A percentile compares a stretch with the other conserved stretches of the same genome.
phyloP scores from a whole-genome alignment of 2,329 filamentous ascomycete species.

The Alternaria dauci region DNA sequence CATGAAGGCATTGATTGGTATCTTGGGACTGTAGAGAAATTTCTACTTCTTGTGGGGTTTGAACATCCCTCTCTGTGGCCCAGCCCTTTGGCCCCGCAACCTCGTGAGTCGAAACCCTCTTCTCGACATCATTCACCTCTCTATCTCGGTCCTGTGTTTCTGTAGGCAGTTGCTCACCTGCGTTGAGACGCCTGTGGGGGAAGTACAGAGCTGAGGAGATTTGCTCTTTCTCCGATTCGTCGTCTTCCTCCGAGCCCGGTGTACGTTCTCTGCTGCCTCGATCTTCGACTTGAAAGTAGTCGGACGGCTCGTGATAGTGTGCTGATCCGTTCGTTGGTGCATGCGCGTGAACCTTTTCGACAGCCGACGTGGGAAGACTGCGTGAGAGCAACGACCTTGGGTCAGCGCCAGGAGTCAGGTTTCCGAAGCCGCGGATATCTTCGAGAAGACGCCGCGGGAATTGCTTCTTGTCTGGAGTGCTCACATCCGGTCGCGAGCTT shows the following conservation, averaged over 20 bases:
- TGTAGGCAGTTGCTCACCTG: slow-evolving; percentile 48
- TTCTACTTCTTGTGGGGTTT: slow-evolving; percentile 64
- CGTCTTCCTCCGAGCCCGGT: slow-evolving; percentile 55
- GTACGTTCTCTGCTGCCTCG: slow-evolving; percentile 35
- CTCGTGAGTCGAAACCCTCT: slow-evolving; percentile 36
- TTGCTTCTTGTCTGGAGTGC: slow-evolving; percentile 20
- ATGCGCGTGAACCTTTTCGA: slow-evolving; percentile 44
- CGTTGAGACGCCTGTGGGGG: slow-evolving; percentile 70
- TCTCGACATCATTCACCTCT: slow-evolving; percentile 38
- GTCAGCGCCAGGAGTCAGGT: slow-evolving; percentile 58
- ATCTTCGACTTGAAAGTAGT: slow-evolving; percentile 41
- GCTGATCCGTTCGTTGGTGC: slow-evolving; percentile 25
- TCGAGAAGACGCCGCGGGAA: slow-evolving; percentile 63
- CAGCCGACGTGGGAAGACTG: slow-evolving; percentile 53
- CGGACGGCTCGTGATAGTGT: slow-evolving; percentile 30
- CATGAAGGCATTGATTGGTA: slow-evolving; percentile 68
- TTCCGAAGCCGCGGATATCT: slow-evolving; percentile 65
- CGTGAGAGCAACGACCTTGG: slow-evolving; percentile 62
- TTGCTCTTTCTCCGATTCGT: slow-evolving; percentile 79
- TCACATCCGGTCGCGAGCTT: slow-evolving; percentile 5
- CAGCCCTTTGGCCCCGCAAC: slow-evolving; percentile 41
- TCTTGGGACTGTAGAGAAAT: slow-evolving; percentile 68
- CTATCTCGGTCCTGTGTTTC: slow-evolving; percentile 35
- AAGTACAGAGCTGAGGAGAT: slow-evolving; percentile 87
- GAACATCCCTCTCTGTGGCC: slow-evolving; percentile 40